A percentile compares a stretch with the other conserved stretches of the same genome.
phyloP scores from a whole-genome alignment of 2,329 filamentous ascomycete species.

The Phoma sp. region DNA sequence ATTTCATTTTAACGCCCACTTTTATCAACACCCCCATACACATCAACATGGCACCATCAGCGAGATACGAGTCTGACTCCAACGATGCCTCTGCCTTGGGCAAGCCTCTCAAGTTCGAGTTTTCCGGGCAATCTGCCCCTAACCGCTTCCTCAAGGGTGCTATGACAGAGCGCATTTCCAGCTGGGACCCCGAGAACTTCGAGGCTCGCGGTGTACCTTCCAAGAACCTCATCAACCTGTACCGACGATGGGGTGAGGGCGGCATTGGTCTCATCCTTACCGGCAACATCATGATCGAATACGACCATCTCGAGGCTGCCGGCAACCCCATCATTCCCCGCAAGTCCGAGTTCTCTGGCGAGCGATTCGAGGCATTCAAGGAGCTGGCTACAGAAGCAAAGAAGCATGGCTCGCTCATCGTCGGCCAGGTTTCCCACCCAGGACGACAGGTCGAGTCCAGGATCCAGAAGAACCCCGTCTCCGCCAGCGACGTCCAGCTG shows the following conservation, averaged over 20 bases:
- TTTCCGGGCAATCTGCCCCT: slow-evolving; percentile 61
- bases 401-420: slow-evolving; percentile 63
- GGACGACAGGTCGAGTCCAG: slow-evolving; percentile 60
- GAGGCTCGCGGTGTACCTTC: slow-evolving; percentile 61
- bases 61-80: slow-evolving; percentile 50
- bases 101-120: slow-evolving; percentile 54
- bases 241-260: slow-evolving; percentile 60
- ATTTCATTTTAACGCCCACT: background rate
- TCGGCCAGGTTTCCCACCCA: slow-evolving; percentile 68
- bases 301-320: slow-evolving; percentile 63
- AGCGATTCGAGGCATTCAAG: slow-evolving; percentile 66
- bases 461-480: slow-evolving; percentile 59
- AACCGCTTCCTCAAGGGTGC: slow-evolving; percentile 73
- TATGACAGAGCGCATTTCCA: slow-evolving; percentile 70
- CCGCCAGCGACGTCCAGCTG: slow-evolving; percentile 54
- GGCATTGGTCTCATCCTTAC: slow-evolving; percentile 60
- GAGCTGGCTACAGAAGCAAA: slow-evolving; percentile 62
- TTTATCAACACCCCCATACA: background rate
- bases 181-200: slow-evolving; percentile 63
- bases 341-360: slow-evolving; percentile 58
- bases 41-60: slow-evolving; percentile 43
- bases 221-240: slow-evolving; percentile 62
- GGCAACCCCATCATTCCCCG: slow-evolving; percentile 67
- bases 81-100: slow-evolving; percentile 51
- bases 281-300: slow-evolving; percentile 70